phyloP scores from a whole-genome alignment of 2,329 filamentous ascomycete genomes.

The Neoscytalidium dimidiatum region DNA sequence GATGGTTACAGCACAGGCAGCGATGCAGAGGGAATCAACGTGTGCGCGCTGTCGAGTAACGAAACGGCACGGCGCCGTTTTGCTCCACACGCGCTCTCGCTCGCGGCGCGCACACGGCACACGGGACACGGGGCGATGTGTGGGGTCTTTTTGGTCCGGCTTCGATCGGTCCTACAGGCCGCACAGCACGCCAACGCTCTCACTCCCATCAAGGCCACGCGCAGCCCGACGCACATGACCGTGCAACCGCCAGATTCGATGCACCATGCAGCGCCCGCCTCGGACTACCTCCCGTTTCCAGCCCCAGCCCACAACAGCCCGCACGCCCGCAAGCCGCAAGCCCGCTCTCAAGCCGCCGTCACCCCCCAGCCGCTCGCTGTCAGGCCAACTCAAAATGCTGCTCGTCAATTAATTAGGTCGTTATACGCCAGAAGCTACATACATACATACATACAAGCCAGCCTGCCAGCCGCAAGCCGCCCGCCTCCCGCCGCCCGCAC shows the following conservation, averaged over 20 bases:
- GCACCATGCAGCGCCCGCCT: neutral
- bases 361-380: neutral
- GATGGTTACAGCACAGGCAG: neutral
- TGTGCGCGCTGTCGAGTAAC: slow-evolving; percentile 7
- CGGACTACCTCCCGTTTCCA: slow-evolving; percentile 3
- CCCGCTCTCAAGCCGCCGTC: neutral
- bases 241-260: slow-evolving; percentile 2
- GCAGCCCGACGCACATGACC: slow-evolving; percentile 15
- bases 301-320: neutral
- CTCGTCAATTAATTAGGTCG: slow-evolving; percentile 9
- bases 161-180: too few species aligned
- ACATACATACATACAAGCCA: too few species aligned
- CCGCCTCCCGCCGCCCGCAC: neutral
- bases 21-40: too few species aligned
- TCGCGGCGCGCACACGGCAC: neutral
- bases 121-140: too few species aligned
- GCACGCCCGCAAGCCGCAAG: neutral
- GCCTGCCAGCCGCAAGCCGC: neutral
- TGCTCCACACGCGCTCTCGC: slow-evolving; percentile 6
- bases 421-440: neutral
- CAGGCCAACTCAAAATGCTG: neutral
- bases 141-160: too few species aligned
- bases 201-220: slow-evolving; percentile 5
- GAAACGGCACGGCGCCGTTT: slow-evolving; percentile 3
- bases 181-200: too few species aligned